Conservation (phyloP, 2,329 filamentous ascomycete genomes). For the Pseudogymnoascus sp. region DNA sequence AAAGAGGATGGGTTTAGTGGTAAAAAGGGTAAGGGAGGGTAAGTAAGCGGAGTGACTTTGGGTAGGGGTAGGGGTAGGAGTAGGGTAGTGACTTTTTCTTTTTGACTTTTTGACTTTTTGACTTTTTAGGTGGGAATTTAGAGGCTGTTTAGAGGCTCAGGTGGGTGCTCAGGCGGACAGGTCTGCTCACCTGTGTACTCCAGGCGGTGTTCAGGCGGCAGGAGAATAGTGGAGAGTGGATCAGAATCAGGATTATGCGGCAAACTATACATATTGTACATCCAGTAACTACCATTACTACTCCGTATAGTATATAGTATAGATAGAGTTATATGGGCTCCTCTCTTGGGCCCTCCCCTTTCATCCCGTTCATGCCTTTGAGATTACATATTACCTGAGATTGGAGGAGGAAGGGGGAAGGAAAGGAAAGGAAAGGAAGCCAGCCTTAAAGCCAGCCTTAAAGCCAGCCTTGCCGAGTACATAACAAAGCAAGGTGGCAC, state of each 20-base stretch:
- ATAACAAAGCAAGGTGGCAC: neutral
- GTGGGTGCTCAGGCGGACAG: neutral
- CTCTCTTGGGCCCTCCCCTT: neutral
- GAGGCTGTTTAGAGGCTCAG: neutral
- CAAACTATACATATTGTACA: neutral
- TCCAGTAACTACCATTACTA: too few relatives aligned
- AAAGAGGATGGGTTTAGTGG: neutral
- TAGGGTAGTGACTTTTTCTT: too few relatives aligned
- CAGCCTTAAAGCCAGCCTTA: neutral
- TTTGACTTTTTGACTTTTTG: too few relatives aligned
- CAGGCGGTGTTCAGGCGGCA: neutral
- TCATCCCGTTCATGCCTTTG: neutral
- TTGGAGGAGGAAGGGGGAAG: too few relatives aligned
- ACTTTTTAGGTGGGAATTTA: neutral
- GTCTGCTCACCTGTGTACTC: too few relatives aligned
- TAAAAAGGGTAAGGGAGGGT: too few relatives aligned
- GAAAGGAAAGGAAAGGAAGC: too few relatives aligned
- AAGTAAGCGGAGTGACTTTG: neutral
- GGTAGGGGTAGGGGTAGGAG: too few relatives aligned
- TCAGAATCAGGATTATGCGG: neutral
- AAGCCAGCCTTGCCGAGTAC: neutral
- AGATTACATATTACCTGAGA: neutral
- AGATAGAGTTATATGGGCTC: too few relatives aligned
- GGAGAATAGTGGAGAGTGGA: slow-evolving; percentile 2
- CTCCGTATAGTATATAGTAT: too few relatives aligned